phyloP scores from a whole-genome alignment of 2,329 filamentous ascomycete genomes.

The Trichoderma sp. region DNA sequence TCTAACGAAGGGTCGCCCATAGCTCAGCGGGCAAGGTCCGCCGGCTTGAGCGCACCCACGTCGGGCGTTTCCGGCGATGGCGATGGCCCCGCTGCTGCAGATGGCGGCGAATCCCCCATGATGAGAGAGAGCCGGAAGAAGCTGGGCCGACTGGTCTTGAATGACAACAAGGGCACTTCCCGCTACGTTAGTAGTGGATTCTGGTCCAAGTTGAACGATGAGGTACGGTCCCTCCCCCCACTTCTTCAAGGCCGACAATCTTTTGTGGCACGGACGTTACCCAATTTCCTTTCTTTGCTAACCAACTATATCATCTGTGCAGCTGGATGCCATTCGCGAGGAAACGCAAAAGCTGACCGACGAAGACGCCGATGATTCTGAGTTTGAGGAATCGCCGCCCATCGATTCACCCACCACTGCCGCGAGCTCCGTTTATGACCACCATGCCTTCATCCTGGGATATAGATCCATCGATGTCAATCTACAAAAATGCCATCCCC shows the following conservation, averaged over 20 bases:
- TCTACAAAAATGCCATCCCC: conserved; percentile 60
- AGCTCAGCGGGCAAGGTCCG: conserved; percentile 17
- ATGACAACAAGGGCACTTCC: conserved; percentile 63
- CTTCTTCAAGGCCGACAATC: neutral
- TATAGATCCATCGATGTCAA: conserved; percentile 70
- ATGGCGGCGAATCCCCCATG: conserved; percentile 35
- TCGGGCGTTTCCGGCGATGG: conserved; percentile 24
- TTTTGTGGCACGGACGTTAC: too few relatives aligned
- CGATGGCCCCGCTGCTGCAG: conserved; percentile 28
- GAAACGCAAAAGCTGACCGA: conserved; percentile 47
- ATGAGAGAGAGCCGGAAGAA: conserved; percentile 39
- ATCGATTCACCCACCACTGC: conserved; percentile 39
- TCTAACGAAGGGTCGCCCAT: conserved; percentile 9
- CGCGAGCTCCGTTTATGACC: conserved; percentile 41
- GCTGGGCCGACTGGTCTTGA: conserved; percentile 67
- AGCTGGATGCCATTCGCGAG: conserved; percentile 44
- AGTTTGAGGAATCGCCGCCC: conserved; percentile 55
- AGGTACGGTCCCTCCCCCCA: conserved; percentile 46
- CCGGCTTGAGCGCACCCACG: conserved; percentile 18
- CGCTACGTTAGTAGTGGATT: conserved; percentile 75
- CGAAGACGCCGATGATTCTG: conserved; percentile 50
- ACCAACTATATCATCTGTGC: neutral
- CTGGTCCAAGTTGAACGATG: conserved; percentile 72
- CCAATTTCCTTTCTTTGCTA: neutral
- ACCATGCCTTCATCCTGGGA: conserved; percentile 70